Percentiles rank a stretch among this genome's conserved stretches.
Evolutionary conservation across 805 yeast genomes (phyloP).

Genomic region (Lachancea cidri): DNA sequence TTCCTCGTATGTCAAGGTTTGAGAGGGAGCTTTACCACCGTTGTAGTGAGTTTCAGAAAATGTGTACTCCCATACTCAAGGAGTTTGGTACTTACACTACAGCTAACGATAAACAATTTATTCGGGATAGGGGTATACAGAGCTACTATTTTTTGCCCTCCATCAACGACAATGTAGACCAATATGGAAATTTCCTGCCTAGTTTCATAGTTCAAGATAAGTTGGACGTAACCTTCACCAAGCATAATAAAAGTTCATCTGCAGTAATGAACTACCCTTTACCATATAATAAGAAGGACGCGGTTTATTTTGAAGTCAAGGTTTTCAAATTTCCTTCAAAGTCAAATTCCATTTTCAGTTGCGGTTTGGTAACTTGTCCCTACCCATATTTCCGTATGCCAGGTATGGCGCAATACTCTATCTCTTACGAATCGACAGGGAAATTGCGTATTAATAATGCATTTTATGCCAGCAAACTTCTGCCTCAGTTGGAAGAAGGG

Average conservation of each 20-base stretch:
- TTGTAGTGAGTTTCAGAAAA: constrained; percentile 27
- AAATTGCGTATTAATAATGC: constrained; percentile 63
- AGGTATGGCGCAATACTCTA: constrained; percentile 63
- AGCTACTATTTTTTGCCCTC: constrained; percentile 32
- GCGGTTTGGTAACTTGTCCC: constrained; percentile 68
- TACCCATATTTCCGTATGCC: constrained; percentile 74
- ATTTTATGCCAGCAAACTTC: constrained; percentile 38
- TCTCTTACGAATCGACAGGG: constrained; percentile 72
- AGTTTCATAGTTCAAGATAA: constrained; percentile 33
- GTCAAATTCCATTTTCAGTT: constrained; percentile 47
- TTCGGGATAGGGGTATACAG: constrained; percentile 34
- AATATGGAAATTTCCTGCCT: constrained; percentile 31
- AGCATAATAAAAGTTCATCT: constrained; percentile 29
- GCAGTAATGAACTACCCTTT: constrained; percentile 35
- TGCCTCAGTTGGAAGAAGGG: constrained; percentile 57
- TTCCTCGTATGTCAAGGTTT: constrained; percentile 28
- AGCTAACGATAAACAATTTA: constrained; percentile 22
- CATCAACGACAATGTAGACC: constrained; percentile 32
- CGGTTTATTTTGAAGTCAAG: constrained; percentile 64
- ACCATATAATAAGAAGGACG: constrained; percentile 49
- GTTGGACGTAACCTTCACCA: constrained; percentile 30
- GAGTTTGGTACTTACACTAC: constrained; percentile 30
- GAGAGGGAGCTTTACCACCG: constrained; percentile 31
- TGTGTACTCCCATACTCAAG: constrained; percentile 28
- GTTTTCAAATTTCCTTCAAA: constrained; percentile 34